Base-by-base conservation (phyloP, 768 basidiomycete genomes). In the Epithele typhae region DNA sequence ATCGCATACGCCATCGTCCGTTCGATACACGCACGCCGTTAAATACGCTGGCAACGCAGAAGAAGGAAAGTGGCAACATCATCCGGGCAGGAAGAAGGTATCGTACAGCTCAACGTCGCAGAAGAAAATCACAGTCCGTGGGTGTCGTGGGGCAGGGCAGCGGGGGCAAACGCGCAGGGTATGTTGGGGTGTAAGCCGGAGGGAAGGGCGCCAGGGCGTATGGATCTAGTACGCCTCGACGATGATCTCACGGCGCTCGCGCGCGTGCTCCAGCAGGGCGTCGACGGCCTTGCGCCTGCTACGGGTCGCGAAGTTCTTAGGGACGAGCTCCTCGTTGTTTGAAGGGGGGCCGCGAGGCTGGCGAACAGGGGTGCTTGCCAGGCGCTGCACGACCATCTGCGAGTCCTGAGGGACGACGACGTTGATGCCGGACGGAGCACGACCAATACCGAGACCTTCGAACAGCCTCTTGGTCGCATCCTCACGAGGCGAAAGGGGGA, bases 291-390 rank as follows among this genome's bases (percentile, higher is more conserved):
- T 81, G 59, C 87, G 79, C 66, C 89, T 78, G 67, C 88, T 85
- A 57, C 90, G 80, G 30, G 82, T 82, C 6, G 90, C 90, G 71
- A 92, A 92, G 64, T 92, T 92, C 76, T 87, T 85, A 36, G 87
- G 84, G 17, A 85, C 84, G 40, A 92, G 79, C 61, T 92, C 90
- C 59, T 92, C 90, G 53, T 81, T 81, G 60, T 86, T 84, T 19
- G 86, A 86, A 36, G 91, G 91, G 46, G 91, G 91, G 58, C 91
- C 91, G 48, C 82, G 79, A 58, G 91, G 91, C 72, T 92, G 91
- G 65, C 91, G 82, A 44, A 82, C 74, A 50, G 87, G 84, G 60
- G 84, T 81, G 64, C 81, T 86, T 51, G 72, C 72, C 67, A 83
- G 60, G 64, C 68, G 75, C 59, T 68, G 65, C 55, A 70, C 68